Evolutionary conservation across 352 stramenopile species (phyloP).

Genomic region (Globisporangium solare): DNA sequence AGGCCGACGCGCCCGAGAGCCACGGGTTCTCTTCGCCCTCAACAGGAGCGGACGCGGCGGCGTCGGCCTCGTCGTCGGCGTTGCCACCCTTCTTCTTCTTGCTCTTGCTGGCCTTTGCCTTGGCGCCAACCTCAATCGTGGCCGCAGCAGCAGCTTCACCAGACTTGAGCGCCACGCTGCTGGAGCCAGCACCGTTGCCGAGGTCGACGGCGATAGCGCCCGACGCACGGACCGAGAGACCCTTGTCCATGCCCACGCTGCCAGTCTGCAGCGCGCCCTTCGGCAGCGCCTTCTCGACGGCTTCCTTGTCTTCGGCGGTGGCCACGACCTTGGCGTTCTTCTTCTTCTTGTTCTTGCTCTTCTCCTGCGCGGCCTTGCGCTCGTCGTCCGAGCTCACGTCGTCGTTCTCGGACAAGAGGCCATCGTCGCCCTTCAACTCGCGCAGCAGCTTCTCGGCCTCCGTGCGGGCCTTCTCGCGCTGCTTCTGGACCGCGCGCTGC

Average conservation of each 20-base stretch:
- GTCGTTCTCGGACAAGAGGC: conserved; percentile 55
- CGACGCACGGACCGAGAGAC: conserved; percentile 56
- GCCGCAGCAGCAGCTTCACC: conserved; percentile 17
- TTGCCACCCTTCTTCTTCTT: conserved; percentile 8
- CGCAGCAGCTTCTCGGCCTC: conserved; percentile 92
- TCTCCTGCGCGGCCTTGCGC: conserved; percentile 18
- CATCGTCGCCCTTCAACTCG: conserved; percentile 89
- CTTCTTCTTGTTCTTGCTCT: conserved; percentile 28
- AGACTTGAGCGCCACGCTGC: conserved; percentile 18
- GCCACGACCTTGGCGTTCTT: conserved; percentile 40
- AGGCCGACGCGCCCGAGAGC: conserved; percentile 35
- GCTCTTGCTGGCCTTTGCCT: conserved; percentile 1
- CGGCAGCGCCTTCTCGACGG: conserved; percentile 47
- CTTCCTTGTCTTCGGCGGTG: conserved; percentile 46
- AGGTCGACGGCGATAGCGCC: conserved; percentile 70
- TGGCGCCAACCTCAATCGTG: conserved; percentile 26
- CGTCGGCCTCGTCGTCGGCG: conserved; percentile 18
- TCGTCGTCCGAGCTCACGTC: conserved; percentile 45
- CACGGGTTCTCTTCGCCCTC: conserved; percentile 66
- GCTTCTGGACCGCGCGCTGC: conserved; percentile 94
- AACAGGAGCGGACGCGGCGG: conserved; percentile 2
- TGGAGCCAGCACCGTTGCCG: conserved; percentile 27
- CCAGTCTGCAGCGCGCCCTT: conserved; percentile 51
- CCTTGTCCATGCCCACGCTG: conserved; percentile 68
- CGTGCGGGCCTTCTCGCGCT: conserved; percentile 88